A percentile compares a stretch with the other conserved stretches of the same genome.
phyloP scores from a whole-genome alignment of 2,329 filamentous ascomycete genomes.

The Clonostachys rhizophaga region DNA sequence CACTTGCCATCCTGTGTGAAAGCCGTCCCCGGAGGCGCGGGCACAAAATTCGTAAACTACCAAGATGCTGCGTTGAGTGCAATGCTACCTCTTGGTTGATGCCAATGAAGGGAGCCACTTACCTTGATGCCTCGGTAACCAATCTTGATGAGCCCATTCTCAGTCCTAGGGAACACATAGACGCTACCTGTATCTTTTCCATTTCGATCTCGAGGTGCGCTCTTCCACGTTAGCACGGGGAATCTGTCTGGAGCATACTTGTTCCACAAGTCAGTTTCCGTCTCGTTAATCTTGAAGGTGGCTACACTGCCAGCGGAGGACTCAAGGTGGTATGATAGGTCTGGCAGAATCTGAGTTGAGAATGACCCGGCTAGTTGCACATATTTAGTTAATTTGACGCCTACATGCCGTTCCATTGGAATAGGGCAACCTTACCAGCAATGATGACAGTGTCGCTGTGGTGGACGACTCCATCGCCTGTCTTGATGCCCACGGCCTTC shows the following conservation, averaged over 20 bases:
- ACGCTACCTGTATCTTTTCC: conserved; percentile 21
- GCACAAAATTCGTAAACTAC: conserved; percentile 22
- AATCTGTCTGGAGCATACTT: conserved; percentile 23
- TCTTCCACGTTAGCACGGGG: conserved; percentile 23
- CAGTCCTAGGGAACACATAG: conserved; percentile 18
- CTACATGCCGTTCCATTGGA: conserved; percentile 5
- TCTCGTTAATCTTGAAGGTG: conserved; percentile 16
- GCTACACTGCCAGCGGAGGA: conserved; percentile 19
- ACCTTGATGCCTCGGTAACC: conserved; percentile 20
- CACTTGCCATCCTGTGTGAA: conserved; percentile 21
- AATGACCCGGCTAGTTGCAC: conserved; percentile 17
- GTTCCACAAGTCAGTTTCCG: conserved; percentile 15
- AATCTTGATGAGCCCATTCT: conserved; percentile 17
- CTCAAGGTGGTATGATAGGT: conserved; percentile 18
- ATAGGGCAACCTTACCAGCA: neutral
- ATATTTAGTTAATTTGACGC: no score
- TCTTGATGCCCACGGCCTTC: neutral
- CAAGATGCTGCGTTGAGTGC: neutral
- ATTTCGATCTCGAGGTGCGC: conserved; percentile 11
- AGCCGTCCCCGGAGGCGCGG: conserved; percentile 14
- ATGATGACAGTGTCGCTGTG: neutral
- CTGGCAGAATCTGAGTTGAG: conserved; percentile 19
- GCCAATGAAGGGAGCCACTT: neutral
- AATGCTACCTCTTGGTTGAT: no score
- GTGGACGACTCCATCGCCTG: neutral